Percentiles rank a stretch among this genome's conserved stretches.
Conservation (phyloP, 2,329 filamentous ascomycete genomes). For the Blastomyces gilchristii region DNA sequence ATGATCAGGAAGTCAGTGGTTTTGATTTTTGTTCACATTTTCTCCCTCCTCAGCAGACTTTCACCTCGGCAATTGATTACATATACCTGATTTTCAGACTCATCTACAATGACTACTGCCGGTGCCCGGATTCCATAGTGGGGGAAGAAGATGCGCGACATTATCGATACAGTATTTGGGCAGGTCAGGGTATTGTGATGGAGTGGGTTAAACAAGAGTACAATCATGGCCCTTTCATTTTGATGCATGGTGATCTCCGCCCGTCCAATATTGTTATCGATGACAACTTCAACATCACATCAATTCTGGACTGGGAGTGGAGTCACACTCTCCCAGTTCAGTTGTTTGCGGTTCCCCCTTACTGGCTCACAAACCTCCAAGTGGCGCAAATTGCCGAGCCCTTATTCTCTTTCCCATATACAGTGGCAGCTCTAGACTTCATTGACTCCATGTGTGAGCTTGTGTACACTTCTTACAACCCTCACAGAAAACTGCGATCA, state of each 20-base stretch:
- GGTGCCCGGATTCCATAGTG: slow-evolving; percentile 2
- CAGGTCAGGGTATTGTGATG: slow-evolving; percentile 11
- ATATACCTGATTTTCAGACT: slow-evolving; percentile 6
- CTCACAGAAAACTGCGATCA: no score
- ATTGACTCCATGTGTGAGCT: no score
- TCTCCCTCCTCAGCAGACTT: slow-evolving; percentile 8
- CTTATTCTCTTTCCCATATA: no score
- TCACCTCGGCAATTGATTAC: slow-evolving; percentile 10
- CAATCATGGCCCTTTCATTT: slow-evolving; percentile 11
- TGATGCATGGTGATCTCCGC: slow-evolving; percentile 13
- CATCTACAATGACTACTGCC: slow-evolving; percentile 7
- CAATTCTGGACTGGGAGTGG: neutral
- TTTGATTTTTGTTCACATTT: neutral
- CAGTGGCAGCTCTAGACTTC: no score
- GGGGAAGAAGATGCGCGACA: slow-evolving; percentile 9
- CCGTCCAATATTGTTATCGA: slow-evolving; percentile 8
- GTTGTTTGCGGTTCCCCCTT: no score
- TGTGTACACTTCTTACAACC: no score
- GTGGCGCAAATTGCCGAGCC: no score
- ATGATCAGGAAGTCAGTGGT: neutral
- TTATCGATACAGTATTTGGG: slow-evolving; percentile 9
- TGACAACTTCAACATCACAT: neutral
- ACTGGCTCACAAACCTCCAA: no score
- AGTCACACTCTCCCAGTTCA: no score
- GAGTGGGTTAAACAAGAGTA: slow-evolving; percentile 10